phyloP scores from a whole-genome alignment of 2,329 filamentous ascomycete genomes.

The Neonectria ditissima region DNA sequence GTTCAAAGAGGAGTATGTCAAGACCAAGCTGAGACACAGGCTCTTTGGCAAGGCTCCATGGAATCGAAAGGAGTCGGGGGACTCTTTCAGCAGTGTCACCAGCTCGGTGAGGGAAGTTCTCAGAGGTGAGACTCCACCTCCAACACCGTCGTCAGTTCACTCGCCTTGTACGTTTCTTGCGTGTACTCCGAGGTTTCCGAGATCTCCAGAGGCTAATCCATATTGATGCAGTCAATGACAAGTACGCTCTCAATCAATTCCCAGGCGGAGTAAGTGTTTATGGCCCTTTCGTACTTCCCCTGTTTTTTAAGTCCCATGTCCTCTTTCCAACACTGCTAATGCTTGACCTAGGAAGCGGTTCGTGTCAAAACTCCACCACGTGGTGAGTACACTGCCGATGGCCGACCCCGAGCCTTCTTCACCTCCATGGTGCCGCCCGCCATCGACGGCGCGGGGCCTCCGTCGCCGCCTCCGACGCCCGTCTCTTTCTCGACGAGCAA shows the following conservation, averaged over 20 bases:
- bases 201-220: constrained; percentile 11
- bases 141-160: constrained; percentile 43
- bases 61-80: constrained; percentile 53
- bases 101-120: constrained; percentile 57
- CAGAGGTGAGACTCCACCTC: constrained; percentile 50
- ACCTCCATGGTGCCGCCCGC: constrained; percentile 52
- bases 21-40: constrained; percentile 48
- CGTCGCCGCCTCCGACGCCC: constrained; percentile 4
- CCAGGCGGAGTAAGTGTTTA: constrained; percentile 49
- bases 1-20: constrained; percentile 49
- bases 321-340: constrained; percentile 19
- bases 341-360: constrained; percentile 57
- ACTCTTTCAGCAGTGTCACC: constrained; percentile 53
- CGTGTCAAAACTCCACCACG: constrained; percentile 61
- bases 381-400: constrained; percentile 52
- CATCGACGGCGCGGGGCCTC: constrained; percentile 12
- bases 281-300: neutral
- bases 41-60: constrained; percentile 57
- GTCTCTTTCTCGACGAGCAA: constrained; percentile 19
- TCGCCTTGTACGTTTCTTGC: constrained; percentile 25
- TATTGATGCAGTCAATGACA: constrained; percentile 25
- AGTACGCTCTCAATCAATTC: constrained; percentile 42
- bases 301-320: neutral
- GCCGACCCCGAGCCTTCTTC: constrained; percentile 57
- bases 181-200: neutral